A percentile compares a stretch with the other conserved stretches of the same genome.
Conservation (phyloP, 805 yeast genomes). For the Yarrowia sp. region DNA sequence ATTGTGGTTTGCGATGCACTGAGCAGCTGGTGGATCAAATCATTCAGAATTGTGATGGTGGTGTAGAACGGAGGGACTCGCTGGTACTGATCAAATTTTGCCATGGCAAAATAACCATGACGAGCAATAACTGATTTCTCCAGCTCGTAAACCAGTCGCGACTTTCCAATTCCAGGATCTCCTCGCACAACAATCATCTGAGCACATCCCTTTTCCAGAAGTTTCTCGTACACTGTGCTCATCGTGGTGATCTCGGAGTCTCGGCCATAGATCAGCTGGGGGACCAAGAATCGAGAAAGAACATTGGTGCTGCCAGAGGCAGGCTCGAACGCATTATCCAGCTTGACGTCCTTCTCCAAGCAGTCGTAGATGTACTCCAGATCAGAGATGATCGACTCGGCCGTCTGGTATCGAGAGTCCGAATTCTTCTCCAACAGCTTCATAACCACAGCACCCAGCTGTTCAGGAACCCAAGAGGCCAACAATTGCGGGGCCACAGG, state of each 20-base stretch:
- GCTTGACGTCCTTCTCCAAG: constrained; percentile 26
- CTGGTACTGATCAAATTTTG: constrained; percentile 35
- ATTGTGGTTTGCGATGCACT: constrained; percentile 40
- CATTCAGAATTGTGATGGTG: constrained; percentile 42
- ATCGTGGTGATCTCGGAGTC: constrained; percentile 33
- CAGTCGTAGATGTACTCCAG: constrained; percentile 33
- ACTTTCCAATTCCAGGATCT: constrained; percentile 47
- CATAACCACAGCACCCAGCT: constrained; percentile 43
- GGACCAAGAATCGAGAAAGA: constrained; percentile 30
- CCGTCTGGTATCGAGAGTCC: constrained; percentile 41
- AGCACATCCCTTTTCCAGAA: constrained; percentile 30
- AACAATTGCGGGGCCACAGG: constrained; percentile 44
- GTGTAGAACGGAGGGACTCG: constrained; percentile 41
- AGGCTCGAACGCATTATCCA: constrained; percentile 28
- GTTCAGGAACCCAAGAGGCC: constrained; percentile 32
- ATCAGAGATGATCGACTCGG: constrained; percentile 41
- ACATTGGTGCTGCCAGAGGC: constrained; percentile 24
- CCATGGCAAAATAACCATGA: constrained; percentile 36
- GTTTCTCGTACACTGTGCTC: constrained; percentile 31
- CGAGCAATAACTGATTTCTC: constrained; percentile 39
- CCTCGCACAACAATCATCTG: constrained; percentile 42
- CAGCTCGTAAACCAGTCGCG: constrained; percentile 43
- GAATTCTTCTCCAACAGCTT: constrained; percentile 45
- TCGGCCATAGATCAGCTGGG: constrained; percentile 38
- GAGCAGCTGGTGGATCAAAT: constrained; percentile 44